Evolutionary conservation across 2,329 filamentous ascomycete genomes (phyloP), one percentile per base, ranked within the genome.

Genomic region (Cladophialophora psammophila): DNA sequence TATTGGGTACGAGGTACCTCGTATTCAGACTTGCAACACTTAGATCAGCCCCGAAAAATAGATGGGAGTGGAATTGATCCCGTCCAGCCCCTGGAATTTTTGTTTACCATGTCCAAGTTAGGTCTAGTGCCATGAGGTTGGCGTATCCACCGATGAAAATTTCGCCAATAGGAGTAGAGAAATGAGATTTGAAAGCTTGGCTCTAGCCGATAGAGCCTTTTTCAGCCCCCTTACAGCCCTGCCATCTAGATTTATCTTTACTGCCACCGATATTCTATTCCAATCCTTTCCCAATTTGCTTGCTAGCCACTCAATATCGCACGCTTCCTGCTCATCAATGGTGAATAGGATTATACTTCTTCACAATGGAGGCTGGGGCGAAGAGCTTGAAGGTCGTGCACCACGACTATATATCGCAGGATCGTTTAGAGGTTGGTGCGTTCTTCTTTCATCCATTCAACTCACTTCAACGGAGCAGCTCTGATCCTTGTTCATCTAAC

Each of bases 301-400:
- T 54, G 18, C 59, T 61, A 34, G 59, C 59, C 59, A 61, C 59
- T 12, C 38, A 52, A 26, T 60, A 45, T 36, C 32, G 40, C 15
- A 60, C 38, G 20, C 18, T 34, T n/a, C 58, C 7, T 35, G 58
- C 35, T 18, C 7, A 34, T 61, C 45, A 38, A 36, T 9, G 48
- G 18, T 52, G 10, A 20, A 31, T n/a, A 5, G 13, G 3, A n/a
- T 54, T 20, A 20, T 54, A 26, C 10, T 15, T 36, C 13, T 42
- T 35, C 20, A 54, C 13, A 42, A 53, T 53, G 59, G 59, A 61
- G 59, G 59, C 59, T 61, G 59, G 59, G 15, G 26, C 13, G 26
- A 40, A 42, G 40, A 26, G 10, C 7, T 8, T 42, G 8, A 20
- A 15, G 26, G 32, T 20, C 45, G n/a, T 20, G 13, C 20, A 32